Conservation (phyloP, 2,329 filamentous ascomycete species). For the Aspergillus terreus region DNA sequence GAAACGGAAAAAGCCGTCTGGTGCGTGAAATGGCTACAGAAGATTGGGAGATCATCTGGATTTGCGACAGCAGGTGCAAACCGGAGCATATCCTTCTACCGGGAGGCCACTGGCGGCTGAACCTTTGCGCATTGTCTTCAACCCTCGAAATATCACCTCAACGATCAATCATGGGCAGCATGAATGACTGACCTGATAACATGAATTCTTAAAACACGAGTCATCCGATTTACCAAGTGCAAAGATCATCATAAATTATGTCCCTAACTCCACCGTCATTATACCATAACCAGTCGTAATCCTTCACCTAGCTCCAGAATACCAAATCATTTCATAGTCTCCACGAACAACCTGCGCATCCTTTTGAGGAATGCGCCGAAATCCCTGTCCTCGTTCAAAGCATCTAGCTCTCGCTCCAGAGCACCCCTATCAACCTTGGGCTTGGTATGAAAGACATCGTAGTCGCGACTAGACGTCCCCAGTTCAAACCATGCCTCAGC, state of each 20-base stretch:
- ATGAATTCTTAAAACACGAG: no score
- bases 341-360: slow-evolving; percentile 59
- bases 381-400: slow-evolving; percentile 58
- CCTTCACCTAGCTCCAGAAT: neutral
- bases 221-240: no score
- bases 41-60: slow-evolving; percentile 58
- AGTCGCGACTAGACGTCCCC: slow-evolving; percentile 74
- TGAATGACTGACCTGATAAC: no score
- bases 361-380: slow-evolving; percentile 59
- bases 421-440: slow-evolving; percentile 60
- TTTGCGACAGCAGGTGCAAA: slow-evolving; percentile 79
- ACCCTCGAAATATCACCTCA: no score
- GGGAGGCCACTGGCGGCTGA: slow-evolving; percentile 72
- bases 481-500: slow-evolving; percentile 92
- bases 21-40: slow-evolving; percentile 80
- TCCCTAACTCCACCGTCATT: neutral
- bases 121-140: neutral
- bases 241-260: neutral
- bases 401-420: slow-evolving; percentile 53
- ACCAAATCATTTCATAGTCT: slow-evolving; percentile 46
- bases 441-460: slow-evolving; percentile 74
- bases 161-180: no score
- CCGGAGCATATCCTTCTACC: slow-evolving; percentile 73
- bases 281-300: neutral
- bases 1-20: slow-evolving; percentile 84